Conservation (phyloP, 1,139 yeast genomes). For the Torulaspora globosa region DNA sequence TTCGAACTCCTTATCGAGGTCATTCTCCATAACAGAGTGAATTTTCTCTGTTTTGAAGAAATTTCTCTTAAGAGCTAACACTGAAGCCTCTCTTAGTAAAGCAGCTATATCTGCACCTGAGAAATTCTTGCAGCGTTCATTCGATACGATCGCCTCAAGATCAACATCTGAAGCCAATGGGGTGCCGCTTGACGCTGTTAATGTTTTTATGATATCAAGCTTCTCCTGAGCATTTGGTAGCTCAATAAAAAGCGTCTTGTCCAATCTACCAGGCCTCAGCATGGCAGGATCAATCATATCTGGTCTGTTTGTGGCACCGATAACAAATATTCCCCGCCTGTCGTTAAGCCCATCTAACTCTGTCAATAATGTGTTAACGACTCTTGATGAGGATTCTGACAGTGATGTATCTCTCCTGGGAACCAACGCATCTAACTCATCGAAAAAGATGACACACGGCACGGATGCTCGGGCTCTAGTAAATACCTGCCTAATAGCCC, state of each 20-base stretch:
- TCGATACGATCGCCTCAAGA: slow-evolving; percentile 58
- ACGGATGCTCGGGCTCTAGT: slow-evolving; percentile 90
- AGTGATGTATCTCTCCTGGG: slow-evolving; percentile 86
- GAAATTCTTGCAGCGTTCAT: slow-evolving; percentile 78
- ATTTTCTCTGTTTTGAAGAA: slow-evolving; percentile 48
- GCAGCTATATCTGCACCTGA: slow-evolving; percentile 96
- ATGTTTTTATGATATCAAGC: slow-evolving; percentile 72
- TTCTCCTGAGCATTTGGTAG: slow-evolving; percentile 77
- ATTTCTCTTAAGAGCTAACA: slow-evolving; percentile 70
- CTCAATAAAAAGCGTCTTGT: slow-evolving; percentile 87
- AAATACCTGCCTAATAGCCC: slow-evolving; percentile 93
- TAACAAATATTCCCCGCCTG: slow-evolving; percentile 85
- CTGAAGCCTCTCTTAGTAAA: slow-evolving; percentile 88
- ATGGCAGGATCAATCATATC: slow-evolving; percentile 98
- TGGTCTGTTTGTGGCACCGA: slow-evolving; percentile 96
- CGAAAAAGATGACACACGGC: slow-evolving; percentile 94
- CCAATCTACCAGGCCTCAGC: slow-evolving; percentile 95
- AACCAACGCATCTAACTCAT: slow-evolving; percentile 92
- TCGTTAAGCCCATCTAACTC: slow-evolving; percentile 94
- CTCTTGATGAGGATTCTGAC: slow-evolving; percentile 89
- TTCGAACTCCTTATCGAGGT: slow-evolving; percentile 41
- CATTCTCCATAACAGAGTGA: slow-evolving; percentile 39
- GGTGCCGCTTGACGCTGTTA: slow-evolving; percentile 65
- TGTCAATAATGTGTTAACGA: slow-evolving; percentile 88
- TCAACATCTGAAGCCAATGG: slow-evolving; percentile 69